phyloP scores from a whole-genome alignment of 768 basidiomycete genomes.

The Hygrophorus russula region DNA sequence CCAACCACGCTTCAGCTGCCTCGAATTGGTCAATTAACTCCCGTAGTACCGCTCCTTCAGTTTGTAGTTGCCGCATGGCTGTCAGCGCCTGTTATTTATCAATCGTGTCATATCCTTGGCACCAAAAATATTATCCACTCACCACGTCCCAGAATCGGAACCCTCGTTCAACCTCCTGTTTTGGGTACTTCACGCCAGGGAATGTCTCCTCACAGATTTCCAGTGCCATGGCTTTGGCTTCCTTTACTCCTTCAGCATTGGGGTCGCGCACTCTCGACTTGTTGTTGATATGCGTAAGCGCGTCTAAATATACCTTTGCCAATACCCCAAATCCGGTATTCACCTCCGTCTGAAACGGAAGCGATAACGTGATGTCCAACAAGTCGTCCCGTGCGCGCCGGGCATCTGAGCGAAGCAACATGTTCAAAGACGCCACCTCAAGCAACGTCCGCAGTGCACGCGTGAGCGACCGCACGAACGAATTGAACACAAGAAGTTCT shows the following conservation, averaged over 20 bases:
- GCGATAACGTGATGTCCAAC: constrained; percentile 81
- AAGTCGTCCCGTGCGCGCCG: constrained; percentile 81
- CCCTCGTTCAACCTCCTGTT: constrained; percentile 85
- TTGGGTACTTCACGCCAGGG: constrained; percentile 79
- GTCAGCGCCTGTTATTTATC: constrained; percentile 49
- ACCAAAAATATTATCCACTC: constrained; percentile 23
- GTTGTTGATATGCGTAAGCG: constrained; percentile 80
- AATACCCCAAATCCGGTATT: constrained; percentile 98
- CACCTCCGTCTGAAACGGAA: constrained; percentile 93
- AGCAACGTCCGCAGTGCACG: constrained; percentile 83
- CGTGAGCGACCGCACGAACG: constrained; percentile 86
- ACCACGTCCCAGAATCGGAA: constrained; percentile 99
- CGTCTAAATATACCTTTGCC: constrained; percentile 93
- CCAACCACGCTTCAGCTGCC: constrained; percentile 88
- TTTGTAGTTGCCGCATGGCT: constrained; percentile 83
- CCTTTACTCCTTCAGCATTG: constrained; percentile 66
- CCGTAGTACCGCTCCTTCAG: constrained; percentile 67
- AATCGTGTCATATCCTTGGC: constrained; percentile 4
- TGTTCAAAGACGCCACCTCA: constrained; percentile 86
- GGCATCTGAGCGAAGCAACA: constrained; percentile 85
- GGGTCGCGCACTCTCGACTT: constrained; percentile 67
- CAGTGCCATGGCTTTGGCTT: constrained; percentile 79
- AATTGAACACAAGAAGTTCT: constrained; percentile 96
- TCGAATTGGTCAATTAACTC: constrained; percentile 96
- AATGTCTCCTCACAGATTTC: constrained; percentile 93